phyloP scores from a whole-genome alignment of 805 yeast species.

The Starmerella stellata region DNA sequence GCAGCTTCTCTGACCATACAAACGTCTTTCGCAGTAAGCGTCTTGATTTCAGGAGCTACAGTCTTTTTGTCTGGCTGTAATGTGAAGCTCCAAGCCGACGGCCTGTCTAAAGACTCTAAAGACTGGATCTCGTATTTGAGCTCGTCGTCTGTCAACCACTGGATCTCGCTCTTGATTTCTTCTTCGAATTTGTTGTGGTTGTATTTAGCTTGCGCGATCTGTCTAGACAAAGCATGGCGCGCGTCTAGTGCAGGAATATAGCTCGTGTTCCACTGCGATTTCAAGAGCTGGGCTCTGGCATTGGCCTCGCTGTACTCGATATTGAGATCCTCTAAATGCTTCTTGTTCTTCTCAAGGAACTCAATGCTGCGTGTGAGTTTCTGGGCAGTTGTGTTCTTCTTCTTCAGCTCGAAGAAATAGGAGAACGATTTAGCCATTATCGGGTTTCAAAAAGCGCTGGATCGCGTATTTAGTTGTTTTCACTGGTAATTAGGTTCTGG shows the following conservation, averaged over 20 bases:
- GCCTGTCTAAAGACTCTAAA: background rate
- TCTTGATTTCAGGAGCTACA: background rate
- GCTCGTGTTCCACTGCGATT: slow-evolving; percentile 3
- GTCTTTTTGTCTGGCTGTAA: background rate
- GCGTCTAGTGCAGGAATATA: slow-evolving; percentile 10
- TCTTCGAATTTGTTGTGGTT: background rate
- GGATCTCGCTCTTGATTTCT: background rate
- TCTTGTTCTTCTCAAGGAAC: slow-evolving; percentile 4
- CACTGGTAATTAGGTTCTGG: too few relatives aligned
- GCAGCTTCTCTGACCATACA: background rate
- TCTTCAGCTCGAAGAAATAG: slow-evolving; percentile 4
- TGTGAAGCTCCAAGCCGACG: background rate
- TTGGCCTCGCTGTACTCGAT: slow-evolving; percentile 2
- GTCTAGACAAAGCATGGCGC: slow-evolving; percentile 3
- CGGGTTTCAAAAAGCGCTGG: background rate
- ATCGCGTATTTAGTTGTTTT: too few relatives aligned
- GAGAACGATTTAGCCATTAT: background rate
- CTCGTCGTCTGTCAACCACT: background rate
- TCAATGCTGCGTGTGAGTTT: slow-evolving; percentile 5
- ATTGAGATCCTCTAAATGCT: slow-evolving; percentile 3
- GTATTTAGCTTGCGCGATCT: slow-evolving; percentile 6
- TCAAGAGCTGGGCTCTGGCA: background rate
- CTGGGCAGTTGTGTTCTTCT: slow-evolving; percentile 6
- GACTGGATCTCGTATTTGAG: background rate
- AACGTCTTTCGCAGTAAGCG: background rate